These are phyloP conservation scores for Physcomitrium patens DNA, from an alignment of 225 moss, liverwort and hornwort species.

Conservation along the genomic window DNA sequence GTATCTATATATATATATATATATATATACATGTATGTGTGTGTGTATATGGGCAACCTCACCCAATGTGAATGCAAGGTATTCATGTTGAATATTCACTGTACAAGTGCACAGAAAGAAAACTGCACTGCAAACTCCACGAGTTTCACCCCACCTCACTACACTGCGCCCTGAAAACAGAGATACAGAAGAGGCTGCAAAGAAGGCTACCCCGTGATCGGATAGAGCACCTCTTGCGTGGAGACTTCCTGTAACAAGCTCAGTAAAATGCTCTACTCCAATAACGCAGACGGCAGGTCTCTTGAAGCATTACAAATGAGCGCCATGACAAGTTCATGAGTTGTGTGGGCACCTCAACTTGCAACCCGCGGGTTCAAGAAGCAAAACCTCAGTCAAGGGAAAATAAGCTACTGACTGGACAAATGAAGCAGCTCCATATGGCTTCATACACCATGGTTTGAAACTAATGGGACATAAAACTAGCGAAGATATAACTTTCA, in stretches of 20 bases:
- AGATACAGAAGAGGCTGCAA: conserved; percentile 5
- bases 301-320: conserved; percentile 7
- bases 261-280: neutral
- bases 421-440: neutral
- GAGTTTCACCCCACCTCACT: conserved; percentile 1
- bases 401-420: neutral
- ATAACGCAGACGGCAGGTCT: neutral
- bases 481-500: neutral
- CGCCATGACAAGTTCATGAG: conserved; percentile 1
- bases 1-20: no score
- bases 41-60: conserved; percentile 12
- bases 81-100: conserved; percentile 26
- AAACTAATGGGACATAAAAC: neutral
- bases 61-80: conserved; percentile 26
- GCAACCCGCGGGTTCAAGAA: conserved; percentile 24
- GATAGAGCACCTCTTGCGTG: neutral
- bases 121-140: conserved; percentile 26
- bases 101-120: conserved; percentile 23
- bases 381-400: conserved; percentile 26
- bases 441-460: neutral
- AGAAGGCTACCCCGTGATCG: neutral
- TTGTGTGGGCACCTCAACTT: conserved; percentile 14
- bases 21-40: no score
- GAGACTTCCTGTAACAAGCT: neutral
- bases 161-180: neutral